Conservation (phyloP, 805 yeast species). For the Geotrichum ghanense region DNA sequence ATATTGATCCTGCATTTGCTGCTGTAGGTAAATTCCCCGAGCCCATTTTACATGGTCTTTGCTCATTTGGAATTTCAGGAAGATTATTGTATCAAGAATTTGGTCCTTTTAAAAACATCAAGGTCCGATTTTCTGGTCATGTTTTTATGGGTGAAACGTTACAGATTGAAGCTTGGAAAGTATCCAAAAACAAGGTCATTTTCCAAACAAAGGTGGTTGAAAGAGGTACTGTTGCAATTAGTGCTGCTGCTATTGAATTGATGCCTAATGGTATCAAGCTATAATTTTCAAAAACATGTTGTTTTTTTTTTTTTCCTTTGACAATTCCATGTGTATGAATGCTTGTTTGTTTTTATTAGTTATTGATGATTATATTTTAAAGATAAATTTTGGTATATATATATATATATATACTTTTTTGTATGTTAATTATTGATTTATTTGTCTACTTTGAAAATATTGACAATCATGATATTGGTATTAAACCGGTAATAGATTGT, state of each 20-base stretch:
- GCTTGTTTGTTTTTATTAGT: too few species aligned
- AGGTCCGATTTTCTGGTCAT: constrained; percentile 81
- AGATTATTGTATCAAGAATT: constrained; percentile 67
- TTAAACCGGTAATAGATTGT: too few species aligned
- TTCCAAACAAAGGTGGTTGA: constrained; percentile 79
- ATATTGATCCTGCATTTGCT: constrained; percentile 87
- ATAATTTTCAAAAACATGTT: constrained; percentile 4
- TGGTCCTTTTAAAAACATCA: constrained; percentile 75
- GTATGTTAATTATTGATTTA: too few species aligned
- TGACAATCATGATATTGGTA: too few species aligned
- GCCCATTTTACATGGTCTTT: constrained; percentile 91
- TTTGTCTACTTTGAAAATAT: too few species aligned
- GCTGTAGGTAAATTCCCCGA: constrained; percentile 70
- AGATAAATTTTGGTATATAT: too few species aligned
- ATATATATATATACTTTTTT: too few species aligned
- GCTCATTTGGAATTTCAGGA: constrained; percentile 72
- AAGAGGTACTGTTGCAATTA: constrained; percentile 66
- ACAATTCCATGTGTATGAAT: too few species aligned
- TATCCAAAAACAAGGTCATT: constrained; percentile 47
- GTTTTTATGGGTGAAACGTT: constrained; percentile 93
- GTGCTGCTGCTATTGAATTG: constrained; percentile 75
- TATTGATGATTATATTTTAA: too few species aligned
- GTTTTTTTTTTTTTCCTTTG: too few species aligned
- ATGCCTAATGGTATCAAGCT: constrained; percentile 18
- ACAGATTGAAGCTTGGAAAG: constrained; percentile 72